Percentiles rank a stretch among this genome's conserved stretches.
These are phyloP conservation scores for Onygena corvina DNA, from an alignment of 2,329 filamentous ascomycete genomes.

Conservation along the genomic window DNA sequence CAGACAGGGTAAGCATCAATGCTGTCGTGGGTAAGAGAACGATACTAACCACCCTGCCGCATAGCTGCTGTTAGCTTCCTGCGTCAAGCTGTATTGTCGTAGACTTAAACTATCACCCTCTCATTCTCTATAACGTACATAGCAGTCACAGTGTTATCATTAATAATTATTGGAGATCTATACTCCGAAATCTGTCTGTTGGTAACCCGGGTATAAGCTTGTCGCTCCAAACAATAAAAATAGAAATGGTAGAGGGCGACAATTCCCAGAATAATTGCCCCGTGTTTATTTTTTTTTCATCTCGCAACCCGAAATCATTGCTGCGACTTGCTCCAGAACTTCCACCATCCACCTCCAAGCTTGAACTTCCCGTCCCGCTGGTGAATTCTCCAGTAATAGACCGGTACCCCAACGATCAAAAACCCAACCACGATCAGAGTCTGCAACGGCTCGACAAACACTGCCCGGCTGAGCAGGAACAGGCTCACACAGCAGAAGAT, in stretches of 20 bases:
- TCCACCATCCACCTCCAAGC: conserved; percentile 26
- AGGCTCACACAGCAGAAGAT: conserved; percentile 97
- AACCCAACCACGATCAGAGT: conserved; percentile 78
- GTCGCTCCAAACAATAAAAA: no score
- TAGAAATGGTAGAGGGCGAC: background rate
- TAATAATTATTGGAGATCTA: no score
- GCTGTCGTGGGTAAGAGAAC: background rate
- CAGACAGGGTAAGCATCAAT: conserved; percentile 11
- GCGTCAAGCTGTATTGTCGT: background rate
- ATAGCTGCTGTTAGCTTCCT: background rate
- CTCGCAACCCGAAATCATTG: background rate
- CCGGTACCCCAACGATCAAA: conserved; percentile 66
- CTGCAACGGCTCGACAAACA: conserved; percentile 84
- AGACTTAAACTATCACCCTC: no score
- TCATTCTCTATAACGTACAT: no score
- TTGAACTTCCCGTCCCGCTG: conserved; percentile 42
- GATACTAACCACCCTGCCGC: background rate
- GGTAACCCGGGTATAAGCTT: no score
- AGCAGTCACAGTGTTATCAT: no score
- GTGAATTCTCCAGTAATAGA: conserved; percentile 79
- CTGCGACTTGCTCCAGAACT: conserved; percentile 30
- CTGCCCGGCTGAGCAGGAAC: conserved; percentile 75
- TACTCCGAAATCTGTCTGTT: no score
- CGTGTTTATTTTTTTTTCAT: background rate
- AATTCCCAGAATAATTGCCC: background rate